A percentile compares a stretch with the other conserved stretches of the same genome.
Evolutionary conservation across 306 rosid species (phyloP).

Genomic region (Castanea mollissima): DNA sequence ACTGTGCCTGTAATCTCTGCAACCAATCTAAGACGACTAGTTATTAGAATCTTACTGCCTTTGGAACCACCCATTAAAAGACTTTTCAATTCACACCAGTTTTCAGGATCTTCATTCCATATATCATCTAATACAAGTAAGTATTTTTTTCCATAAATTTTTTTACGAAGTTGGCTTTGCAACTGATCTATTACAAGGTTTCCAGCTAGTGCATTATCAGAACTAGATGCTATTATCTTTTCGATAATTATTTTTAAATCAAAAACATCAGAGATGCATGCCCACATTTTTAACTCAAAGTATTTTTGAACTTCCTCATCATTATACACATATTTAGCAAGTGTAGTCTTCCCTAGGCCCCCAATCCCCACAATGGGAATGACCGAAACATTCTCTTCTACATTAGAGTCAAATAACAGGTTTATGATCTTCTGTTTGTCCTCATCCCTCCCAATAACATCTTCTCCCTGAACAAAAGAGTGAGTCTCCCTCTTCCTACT

Average conservation of each 20-base stretch:
- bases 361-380: too few relatives aligned
- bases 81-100: constrained; percentile 22
- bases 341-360: too few relatives aligned
- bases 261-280: too few relatives aligned
- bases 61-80: constrained; percentile 28
- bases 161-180: constrained; percentile 2
- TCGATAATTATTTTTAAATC: not conserved
- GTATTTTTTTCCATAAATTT: not conserved
- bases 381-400: too few relatives aligned
- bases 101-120: constrained; percentile 35
- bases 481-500: too few relatives aligned
- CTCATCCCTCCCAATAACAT: constrained; percentile 4
- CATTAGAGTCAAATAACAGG: too few relatives aligned
- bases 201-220: constrained; percentile 8
- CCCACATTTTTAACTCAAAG: too few relatives aligned
- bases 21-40: constrained; percentile 27
- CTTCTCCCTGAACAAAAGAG: too few relatives aligned
- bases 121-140: constrained; percentile 44
- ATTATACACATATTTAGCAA: too few relatives aligned
- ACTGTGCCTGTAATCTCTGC: constrained; percentile 6
- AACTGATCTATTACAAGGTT: too few relatives aligned
- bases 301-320: too few relatives aligned
- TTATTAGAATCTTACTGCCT: constrained; percentile 36
- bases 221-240: constrained; percentile 15
- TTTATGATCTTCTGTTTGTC: constrained; percentile 3